Conservation (phyloP, 352 stramenopile species). For the Phytophthora crassamura region DNA sequence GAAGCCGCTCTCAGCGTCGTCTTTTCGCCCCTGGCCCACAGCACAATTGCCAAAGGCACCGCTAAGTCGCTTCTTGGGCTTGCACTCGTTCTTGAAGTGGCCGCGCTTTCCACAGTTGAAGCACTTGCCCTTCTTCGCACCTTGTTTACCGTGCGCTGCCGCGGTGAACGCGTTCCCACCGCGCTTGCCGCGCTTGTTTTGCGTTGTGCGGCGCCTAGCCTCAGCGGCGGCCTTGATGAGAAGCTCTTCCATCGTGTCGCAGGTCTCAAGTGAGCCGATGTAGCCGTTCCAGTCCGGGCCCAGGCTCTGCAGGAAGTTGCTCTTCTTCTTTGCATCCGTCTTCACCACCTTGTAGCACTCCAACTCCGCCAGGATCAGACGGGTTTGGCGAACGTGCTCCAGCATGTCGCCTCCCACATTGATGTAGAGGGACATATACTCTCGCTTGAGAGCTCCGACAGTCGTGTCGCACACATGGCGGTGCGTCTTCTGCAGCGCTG, state of each 20-base stretch:
- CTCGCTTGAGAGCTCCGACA: constrained; percentile 2
- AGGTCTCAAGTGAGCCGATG: constrained; percentile 8
- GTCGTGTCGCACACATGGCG: constrained; percentile 10
- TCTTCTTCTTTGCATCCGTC: constrained; percentile 12
- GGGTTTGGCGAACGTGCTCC: constrained; percentile 10
- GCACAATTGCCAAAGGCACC: neutral
- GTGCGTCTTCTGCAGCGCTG: constrained; percentile 2
- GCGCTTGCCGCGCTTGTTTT: constrained; percentile 1
- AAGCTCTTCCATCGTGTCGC: constrained; percentile 5
- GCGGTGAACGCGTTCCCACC: constrained; percentile 6
- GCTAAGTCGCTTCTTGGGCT: neutral
- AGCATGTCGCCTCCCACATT: constrained; percentile 3
- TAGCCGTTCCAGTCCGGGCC: constrained; percentile 21
- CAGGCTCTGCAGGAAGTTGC: constrained; percentile 13
- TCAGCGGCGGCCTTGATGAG: constrained; percentile 18
- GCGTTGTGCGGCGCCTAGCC: constrained; percentile 1
- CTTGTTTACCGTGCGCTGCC: neutral
- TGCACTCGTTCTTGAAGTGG: constrained; percentile 30
- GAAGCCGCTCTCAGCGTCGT: neutral
- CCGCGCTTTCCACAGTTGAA: constrained; percentile 19
- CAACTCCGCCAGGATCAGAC: constrained; percentile 10
- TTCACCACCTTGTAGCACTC: constrained; percentile 13
- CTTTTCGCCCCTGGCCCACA: neutral
- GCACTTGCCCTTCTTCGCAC: constrained; percentile 12
- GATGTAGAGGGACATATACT: constrained; percentile 8